Evolutionary conservation across 2,329 filamentous ascomycete species (phyloP).

Genomic region (Fusarium guadeloupense): DNA sequence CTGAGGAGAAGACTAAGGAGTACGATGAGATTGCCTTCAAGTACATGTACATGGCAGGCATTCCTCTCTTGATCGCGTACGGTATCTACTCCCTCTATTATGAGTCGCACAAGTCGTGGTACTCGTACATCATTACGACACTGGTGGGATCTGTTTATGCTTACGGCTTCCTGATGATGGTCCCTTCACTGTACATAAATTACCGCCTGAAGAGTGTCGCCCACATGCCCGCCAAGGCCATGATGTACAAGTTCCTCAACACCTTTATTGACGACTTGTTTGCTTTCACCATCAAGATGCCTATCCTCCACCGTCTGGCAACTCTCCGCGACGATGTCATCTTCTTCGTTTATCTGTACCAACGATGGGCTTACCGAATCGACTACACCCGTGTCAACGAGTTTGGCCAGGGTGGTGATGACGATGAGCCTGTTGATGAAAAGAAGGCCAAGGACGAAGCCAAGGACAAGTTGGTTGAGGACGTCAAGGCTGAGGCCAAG

Average conservation of each 20-base stretch:
- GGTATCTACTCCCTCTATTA: constrained; percentile 91
- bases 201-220: constrained; percentile 95
- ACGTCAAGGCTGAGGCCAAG: constrained; percentile 53
- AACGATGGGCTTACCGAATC: constrained; percentile 89
- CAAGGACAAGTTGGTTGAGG: constrained; percentile 52
- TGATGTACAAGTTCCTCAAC: constrained; percentile 98
- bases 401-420: constrained; percentile 98
- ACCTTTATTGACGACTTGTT: constrained; percentile 99
- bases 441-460: constrained; percentile 56
- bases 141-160: constrained; percentile 96
- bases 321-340: constrained; percentile 96
- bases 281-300: constrained; percentile 99
- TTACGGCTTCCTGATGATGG: constrained; percentile 99
- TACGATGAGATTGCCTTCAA: constrained; percentile 98
- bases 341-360: constrained; percentile 98
- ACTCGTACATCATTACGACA: constrained; percentile 93
- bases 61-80: constrained; percentile 89
- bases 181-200: constrained; percentile 97
- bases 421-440: constrained; percentile 84
- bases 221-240: constrained; percentile 95
- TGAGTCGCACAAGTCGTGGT: constrained; percentile 97
- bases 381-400: constrained; percentile 96
- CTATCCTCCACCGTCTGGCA: constrained; percentile 87
- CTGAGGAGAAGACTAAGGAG: constrained; percentile 97
- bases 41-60: constrained; percentile 92